A percentile compares a stretch with the other conserved stretches of the same genome.
phyloP scores from a whole-genome alignment of 2,329 filamentous ascomycete species.

The Fusarium sp. region DNA sequence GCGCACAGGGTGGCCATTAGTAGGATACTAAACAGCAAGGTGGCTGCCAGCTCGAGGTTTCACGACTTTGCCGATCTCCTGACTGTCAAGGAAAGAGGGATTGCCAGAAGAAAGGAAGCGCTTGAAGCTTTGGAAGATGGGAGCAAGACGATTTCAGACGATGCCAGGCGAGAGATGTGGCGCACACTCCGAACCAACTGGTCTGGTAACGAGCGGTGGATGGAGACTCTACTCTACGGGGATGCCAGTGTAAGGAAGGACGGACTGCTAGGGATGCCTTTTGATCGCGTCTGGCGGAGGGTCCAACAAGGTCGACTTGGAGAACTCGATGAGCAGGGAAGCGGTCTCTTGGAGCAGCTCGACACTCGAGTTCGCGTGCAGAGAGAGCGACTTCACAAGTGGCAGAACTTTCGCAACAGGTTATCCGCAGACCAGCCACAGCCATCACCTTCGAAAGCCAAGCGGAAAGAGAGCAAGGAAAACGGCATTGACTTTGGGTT shows the following conservation, averaged over 20 bases:
- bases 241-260: conserved; percentile 68
- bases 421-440: conserved; percentile 53
- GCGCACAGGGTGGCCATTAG: conserved; percentile 76
- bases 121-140: conserved; percentile 50
- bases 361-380: conserved; percentile 75
- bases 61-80: conserved; percentile 72
- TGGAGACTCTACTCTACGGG: conserved; percentile 75
- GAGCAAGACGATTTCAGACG: conserved; percentile 53
- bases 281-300: conserved; percentile 76
- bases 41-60: conserved; percentile 68
- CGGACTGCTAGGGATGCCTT: conserved; percentile 72
- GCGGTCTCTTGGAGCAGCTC: conserved; percentile 75
- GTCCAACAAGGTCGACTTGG: conserved; percentile 69
- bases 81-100: conserved; percentile 68
- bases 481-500: conserved; percentile 66
- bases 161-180: conserved; percentile 63
- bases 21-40: conserved; percentile 68
- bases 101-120: conserved; percentile 65
- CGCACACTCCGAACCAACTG: conserved; percentile 77
- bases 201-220: conserved; percentile 80
- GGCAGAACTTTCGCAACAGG: conserved; percentile 73
- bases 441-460: conserved; percentile 42
- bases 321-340: conserved; percentile 63
- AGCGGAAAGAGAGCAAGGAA: conserved; percentile 38
- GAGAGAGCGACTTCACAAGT: conserved; percentile 73